These are phyloP conservation scores for Zopfia rhizophila DNA, from an alignment of 2,329 filamentous ascomycete genomes.

Conservation along the genomic window DNA sequence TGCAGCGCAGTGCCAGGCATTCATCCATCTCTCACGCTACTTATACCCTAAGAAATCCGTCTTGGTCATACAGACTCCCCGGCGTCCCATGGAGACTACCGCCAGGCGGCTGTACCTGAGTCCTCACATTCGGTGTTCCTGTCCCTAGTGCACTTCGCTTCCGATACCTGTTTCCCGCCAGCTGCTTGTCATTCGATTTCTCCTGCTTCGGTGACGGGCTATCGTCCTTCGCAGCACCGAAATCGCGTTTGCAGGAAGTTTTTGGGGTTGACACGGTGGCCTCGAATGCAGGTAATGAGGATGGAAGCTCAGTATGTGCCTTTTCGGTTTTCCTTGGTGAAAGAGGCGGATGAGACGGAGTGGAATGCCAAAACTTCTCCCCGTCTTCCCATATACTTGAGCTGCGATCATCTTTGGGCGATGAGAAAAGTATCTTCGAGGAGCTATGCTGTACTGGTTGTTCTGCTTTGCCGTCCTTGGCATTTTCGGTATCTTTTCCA, in stretches of 20 bases:
- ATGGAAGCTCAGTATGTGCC: constrained; percentile 19
- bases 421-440: too few species aligned
- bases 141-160: constrained; percentile 32
- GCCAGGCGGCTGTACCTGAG: constrained; percentile 33
- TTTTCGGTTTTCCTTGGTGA: constrained; percentile 27
- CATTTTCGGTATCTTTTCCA: too few species aligned
- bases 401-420: constrained; percentile 13
- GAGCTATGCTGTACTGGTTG: too few species aligned
- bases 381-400: constrained; percentile 46
- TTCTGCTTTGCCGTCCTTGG: too few species aligned
- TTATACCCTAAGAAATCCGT: constrained; percentile 44
- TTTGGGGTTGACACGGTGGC: constrained; percentile 1
- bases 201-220: constrained; percentile 2
- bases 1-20: too few species aligned
- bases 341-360: constrained; percentile 22
- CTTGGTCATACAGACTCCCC: constrained; percentile 46
- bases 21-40: too few species aligned
- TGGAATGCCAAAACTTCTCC: constrained; percentile 41
- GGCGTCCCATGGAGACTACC: constrained; percentile 29
- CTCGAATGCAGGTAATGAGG: constrained; percentile 26
- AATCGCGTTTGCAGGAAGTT: constrained; percentile 26
- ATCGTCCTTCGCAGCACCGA: constrained; percentile 35
- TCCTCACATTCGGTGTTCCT: constrained; percentile 36
- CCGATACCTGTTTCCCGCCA: constrained; percentile 16
- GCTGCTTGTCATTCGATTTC: constrained; percentile 5